Base-by-base conservation (phyloP, 2,329 filamentous ascomycete genomes). In the Microdochium trichocladiopsis region DNA sequence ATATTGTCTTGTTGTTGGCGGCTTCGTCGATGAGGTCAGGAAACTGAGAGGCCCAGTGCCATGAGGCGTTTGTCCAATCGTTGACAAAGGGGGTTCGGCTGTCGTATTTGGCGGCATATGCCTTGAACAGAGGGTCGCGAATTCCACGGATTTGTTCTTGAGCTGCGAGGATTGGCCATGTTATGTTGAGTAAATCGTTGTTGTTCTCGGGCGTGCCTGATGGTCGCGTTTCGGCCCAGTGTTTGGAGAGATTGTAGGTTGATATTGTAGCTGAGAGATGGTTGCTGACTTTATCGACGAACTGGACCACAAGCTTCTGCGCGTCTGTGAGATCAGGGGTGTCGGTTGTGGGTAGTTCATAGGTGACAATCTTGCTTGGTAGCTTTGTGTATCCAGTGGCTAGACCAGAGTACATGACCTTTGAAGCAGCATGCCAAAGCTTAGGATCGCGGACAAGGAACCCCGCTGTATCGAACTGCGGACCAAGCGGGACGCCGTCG, bases 1-100 rank as follows among this genome's bases (percentile, higher is more conserved):
- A 75, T n/a, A 67, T 57, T 0, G 76, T 77, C 56, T 79, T 80
- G 59, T 79, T 78, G 4, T 65, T 58, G 5, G 77, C 63, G 3
- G 73, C 79, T 2, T 72, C 62, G 0, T 71, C 67, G 1, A 75
- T 61, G 41, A 45, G 41, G 41, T 45, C 41, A 0, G 66, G 65
- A 2, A 60, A 58, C 3, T 68, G 66, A 1, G 65, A 66, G 31
- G 47, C 47, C 47, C 73, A 69, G 2, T 72, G 76, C 61, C 69
- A 79, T 9, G 64, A 65, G 72, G 75, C 79, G 11, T 77, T 71
- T 0, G 67, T 66, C 1, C 70, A 69, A 0, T 77, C 76, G 51
- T 79, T 71, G 43, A 80, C 66, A 50, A 77, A 78, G 0, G 77
- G 77, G 1, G 56, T 60, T 4, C 47, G 47, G 23, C 24, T 23